These are phyloP conservation scores for Floccularia luteovirens DNA, from an alignment of 768 basidiomycete species.

Conservation along the genomic window DNA sequence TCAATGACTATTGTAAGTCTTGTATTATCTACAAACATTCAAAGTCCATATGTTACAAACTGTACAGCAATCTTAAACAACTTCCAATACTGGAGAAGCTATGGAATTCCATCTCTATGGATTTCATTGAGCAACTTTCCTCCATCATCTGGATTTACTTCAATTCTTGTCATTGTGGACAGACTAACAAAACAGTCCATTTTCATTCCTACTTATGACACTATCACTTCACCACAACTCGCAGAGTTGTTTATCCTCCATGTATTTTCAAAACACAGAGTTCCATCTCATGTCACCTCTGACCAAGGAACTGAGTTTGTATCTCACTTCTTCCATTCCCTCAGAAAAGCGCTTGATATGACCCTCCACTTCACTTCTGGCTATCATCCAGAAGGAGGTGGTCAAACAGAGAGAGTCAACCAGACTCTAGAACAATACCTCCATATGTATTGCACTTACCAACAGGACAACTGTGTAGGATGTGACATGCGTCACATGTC, in stretches of 20 bases:
- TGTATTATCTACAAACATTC: slow-evolving; percentile 1
- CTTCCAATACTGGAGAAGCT: neutral
- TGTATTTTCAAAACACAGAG: neutral
- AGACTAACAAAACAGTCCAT: too few species aligned
- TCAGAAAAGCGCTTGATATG: slow-evolving; percentile 8
- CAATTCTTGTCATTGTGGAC: too few species aligned
- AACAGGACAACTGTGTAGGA: slow-evolving; percentile 5
- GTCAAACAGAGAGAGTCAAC: too few species aligned
- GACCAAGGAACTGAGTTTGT: neutral
- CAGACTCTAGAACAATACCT: too few species aligned
- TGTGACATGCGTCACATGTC: too few species aligned
- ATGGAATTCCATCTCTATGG: neutral
- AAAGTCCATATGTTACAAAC: slow-evolving; percentile 5
- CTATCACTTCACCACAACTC: neutral
- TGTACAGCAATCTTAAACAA: neutral
- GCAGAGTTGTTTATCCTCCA: neutral
- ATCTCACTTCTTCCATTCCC: slow-evolving; percentile 1
- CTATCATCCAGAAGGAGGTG: too few species aligned
- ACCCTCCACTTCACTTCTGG: slow-evolving; percentile 10
- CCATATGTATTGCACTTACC: slow-evolving; percentile 9
- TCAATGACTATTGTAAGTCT: slow-evolving; percentile 7
- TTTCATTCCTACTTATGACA: too few species aligned
- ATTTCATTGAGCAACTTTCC: neutral
- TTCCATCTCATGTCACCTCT: slow-evolving; percentile 1
- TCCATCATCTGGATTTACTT: too few species aligned